A percentile compares a stretch with the other conserved stretches of the same genome.
Conservation (phyloP, 768 basidiomycete species). For the Lactarius akahatsu region DNA sequence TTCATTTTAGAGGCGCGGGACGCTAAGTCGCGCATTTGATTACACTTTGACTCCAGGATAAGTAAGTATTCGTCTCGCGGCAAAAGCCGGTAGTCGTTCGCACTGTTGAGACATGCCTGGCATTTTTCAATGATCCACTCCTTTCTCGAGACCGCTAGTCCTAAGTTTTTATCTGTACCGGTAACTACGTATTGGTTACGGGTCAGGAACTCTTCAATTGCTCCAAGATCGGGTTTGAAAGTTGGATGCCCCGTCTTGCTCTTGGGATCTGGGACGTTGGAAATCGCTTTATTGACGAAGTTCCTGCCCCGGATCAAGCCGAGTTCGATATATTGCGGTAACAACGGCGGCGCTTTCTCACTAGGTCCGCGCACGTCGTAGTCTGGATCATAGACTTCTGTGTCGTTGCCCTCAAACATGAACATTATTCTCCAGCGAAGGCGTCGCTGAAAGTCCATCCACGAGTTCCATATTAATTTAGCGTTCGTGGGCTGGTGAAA, state of each 20-base stretch:
- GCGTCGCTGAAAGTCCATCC: no score
- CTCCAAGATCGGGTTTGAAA: no score
- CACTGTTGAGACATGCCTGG: background rate
- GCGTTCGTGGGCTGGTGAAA: no score
- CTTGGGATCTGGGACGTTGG: no score
- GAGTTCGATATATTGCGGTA: no score
- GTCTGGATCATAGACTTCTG: no score
- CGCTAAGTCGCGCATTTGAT: background rate
- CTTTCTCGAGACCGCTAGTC: constrained; percentile 1
- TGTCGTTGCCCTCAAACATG: no score
- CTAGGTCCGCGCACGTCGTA: no score
- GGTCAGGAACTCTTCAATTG: background rate
- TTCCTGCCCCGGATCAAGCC: fast-evolving
- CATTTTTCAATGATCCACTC: constrained; percentile 7
- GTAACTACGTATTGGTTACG: background rate
- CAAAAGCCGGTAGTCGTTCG: fast-evolving
- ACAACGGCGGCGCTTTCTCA: fast-evolving
- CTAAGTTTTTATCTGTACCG: constrained; percentile 2
- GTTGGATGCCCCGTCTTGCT: fast-evolving
- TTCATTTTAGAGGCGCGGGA: fast-evolving
- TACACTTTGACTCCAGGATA: background rate
- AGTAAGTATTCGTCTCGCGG: no score
- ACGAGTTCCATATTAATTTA: no score
- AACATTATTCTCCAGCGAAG: no score
- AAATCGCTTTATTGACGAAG: no score